A percentile compares a stretch with the other conserved stretches of the same genome.
phyloP scores from a whole-genome alignment of 2,329 filamentous ascomycete species.

The Aspergillus pseudoterreus region DNA sequence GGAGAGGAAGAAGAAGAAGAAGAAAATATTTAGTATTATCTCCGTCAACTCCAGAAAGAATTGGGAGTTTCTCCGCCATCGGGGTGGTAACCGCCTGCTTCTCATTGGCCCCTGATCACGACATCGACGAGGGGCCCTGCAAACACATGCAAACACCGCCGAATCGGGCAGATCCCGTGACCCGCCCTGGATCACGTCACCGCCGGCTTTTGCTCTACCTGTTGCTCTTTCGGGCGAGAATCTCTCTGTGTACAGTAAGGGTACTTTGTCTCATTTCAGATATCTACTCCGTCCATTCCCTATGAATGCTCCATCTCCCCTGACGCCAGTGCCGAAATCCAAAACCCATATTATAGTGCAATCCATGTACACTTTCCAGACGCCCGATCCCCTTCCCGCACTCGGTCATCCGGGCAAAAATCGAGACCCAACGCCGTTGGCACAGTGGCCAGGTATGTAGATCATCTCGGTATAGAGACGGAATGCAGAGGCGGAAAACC shows the following conservation, averaged over 20 bases:
- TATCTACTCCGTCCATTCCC: not conserved
- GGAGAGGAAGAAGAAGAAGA: constrained; percentile 5
- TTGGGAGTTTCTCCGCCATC: constrained; percentile 31
- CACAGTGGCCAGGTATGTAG: constrained; percentile 16
- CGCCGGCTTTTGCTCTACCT: constrained; percentile 23
- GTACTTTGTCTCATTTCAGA: not conserved
- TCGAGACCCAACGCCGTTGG: not conserved
- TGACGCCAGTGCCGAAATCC: not conserved
- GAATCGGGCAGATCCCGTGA: constrained; percentile 28
- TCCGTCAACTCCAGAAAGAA: not conserved
- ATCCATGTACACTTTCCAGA: not conserved
- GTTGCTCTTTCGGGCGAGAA: constrained; percentile 12
- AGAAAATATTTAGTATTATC: constrained; percentile 7
- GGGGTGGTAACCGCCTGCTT: constrained; percentile 32
- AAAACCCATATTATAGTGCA: not conserved
- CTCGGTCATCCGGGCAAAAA: constrained; percentile 6
- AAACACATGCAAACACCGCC: constrained; percentile 23
- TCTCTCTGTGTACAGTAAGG: not conserved
- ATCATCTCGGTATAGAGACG: constrained; percentile 23
- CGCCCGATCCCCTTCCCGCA: constrained; percentile 9
- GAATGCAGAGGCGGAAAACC: constrained; percentile 12
- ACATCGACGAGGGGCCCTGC: constrained; percentile 37
- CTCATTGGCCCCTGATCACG: constrained; percentile 44
- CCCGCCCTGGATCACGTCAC: constrained; percentile 26
- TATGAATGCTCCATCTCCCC: not conserved